Conservation (phyloP, 129 eudicot genomes). For the Tanacetum coccineum region DNA sequence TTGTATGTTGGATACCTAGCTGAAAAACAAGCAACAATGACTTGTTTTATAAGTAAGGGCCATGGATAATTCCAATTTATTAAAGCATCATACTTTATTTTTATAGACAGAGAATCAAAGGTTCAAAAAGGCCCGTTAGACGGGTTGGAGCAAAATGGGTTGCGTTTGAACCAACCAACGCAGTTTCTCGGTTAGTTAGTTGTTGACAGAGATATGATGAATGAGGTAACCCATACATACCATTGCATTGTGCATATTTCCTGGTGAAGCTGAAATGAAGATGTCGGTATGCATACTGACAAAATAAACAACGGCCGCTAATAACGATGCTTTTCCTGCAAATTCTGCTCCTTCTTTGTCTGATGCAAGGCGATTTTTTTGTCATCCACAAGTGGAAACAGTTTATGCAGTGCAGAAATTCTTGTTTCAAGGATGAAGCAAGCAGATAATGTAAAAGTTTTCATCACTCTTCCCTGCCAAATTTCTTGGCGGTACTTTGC, state of each 20-base stretch:
- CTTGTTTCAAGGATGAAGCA: neutral
- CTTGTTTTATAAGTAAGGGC: no score
- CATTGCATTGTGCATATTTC: neutral
- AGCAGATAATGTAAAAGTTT: no score
- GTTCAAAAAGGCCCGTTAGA: neutral
- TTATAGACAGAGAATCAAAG: no score
- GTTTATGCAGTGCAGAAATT: neutral
- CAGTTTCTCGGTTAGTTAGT: no score
- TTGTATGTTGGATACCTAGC: neutral
- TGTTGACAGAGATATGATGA: no score
- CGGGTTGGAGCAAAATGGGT: neutral
- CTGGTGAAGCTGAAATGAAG: neutral
- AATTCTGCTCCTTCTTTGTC: neutral
- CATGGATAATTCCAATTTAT: no score
- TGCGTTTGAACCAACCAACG: no score
- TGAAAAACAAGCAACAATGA: neutral
- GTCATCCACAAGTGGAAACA: neutral
- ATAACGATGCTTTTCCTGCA: neutral
- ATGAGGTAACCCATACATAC: neutral
- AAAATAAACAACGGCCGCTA: neutral
- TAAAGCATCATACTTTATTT: neutral
- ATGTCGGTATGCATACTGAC: neutral
- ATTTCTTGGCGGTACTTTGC: no score
- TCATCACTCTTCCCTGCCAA: no score
- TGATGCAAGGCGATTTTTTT: conserved; percentile 1